Conservation (phyloP, 2,329 filamentous ascomycete species). For the Fusarium piperis region DNA sequence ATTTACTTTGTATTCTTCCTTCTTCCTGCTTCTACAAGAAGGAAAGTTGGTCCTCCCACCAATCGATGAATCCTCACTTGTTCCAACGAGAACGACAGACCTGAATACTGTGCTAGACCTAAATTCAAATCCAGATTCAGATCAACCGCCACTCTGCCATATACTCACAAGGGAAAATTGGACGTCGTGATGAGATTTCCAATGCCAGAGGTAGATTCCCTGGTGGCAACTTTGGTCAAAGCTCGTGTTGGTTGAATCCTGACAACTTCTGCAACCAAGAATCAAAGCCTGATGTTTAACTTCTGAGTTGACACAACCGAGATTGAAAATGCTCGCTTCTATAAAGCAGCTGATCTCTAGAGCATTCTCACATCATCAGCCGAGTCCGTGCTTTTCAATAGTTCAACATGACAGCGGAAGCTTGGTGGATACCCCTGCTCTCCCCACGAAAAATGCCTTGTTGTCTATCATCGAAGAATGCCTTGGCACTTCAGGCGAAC, state of each 20-base stretch:
- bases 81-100: too few relatives aligned
- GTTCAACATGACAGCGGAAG: background rate
- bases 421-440: background rate
- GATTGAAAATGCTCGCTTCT: background rate
- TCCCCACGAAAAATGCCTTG: background rate
- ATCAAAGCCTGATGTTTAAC: background rate
- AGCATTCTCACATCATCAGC: background rate
- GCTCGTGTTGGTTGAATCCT: background rate
- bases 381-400: background rate
- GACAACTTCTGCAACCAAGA: background rate
- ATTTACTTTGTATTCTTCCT: too few relatives aligned
- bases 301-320: background rate
- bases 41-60: too few relatives aligned
- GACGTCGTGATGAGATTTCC: background rate
- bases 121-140: background rate
- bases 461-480: background rate
- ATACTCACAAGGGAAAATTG: background rate
- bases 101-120: too few relatives aligned
- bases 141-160: background rate
- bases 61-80: too few relatives aligned
- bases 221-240: background rate
- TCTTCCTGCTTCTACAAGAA: too few relatives aligned
- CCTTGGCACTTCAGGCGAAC: background rate
- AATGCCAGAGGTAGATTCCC: background rate
- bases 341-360: background rate